These are phyloP conservation scores for Backusella mclennaniae DNA, from an alignment of 192 early-diverging fungal species.

Conservation along the genomic window DNA sequence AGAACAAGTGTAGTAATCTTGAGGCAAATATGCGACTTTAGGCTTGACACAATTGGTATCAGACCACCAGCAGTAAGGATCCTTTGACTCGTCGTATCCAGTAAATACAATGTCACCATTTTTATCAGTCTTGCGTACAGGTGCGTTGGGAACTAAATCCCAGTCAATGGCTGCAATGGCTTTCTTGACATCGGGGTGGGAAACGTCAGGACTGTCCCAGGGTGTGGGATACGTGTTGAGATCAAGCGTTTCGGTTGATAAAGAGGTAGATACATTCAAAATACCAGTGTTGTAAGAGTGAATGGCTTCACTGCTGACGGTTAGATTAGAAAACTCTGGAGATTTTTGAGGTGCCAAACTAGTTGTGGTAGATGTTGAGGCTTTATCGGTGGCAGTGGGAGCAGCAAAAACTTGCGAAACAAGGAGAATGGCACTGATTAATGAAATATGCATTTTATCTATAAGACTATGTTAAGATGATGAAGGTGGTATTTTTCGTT, in stretches of 20 bases:
- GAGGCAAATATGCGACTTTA: conserved; percentile 24
- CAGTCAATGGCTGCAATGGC: conserved; percentile 24
- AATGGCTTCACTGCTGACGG: conserved; percentile 14
- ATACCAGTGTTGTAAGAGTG: conserved; percentile 15
- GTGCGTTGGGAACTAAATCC: conserved; percentile 21
- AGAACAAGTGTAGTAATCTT: conserved; percentile 16
- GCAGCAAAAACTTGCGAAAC: background rate
- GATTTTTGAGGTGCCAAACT: conserved; percentile 20
- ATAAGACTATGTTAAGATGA: too few relatives aligned
- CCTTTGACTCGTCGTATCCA: background rate
- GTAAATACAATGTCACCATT: conserved; percentile 28
- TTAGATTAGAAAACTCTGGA: conserved; percentile 1
- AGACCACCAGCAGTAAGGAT: conserved; percentile 24
- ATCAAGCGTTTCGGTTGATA: conserved; percentile 7
- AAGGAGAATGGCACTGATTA: conserved; percentile 5
- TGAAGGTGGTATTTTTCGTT: too few relatives aligned
- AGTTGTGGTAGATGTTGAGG: background rate
- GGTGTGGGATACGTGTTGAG: conserved; percentile 19
- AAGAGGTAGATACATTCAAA: conserved; percentile 4
- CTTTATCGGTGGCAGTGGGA: background rate
- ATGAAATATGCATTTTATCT: conserved; percentile 8
- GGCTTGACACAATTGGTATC: conserved; percentile 10
- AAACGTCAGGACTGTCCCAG: conserved; percentile 26
- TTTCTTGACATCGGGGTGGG: conserved; percentile 21
- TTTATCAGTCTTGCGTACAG: conserved; percentile 13